phyloP scores from a whole-genome alignment of 257 asterid genomes.

The Salvia miltiorrhiza region DNA sequence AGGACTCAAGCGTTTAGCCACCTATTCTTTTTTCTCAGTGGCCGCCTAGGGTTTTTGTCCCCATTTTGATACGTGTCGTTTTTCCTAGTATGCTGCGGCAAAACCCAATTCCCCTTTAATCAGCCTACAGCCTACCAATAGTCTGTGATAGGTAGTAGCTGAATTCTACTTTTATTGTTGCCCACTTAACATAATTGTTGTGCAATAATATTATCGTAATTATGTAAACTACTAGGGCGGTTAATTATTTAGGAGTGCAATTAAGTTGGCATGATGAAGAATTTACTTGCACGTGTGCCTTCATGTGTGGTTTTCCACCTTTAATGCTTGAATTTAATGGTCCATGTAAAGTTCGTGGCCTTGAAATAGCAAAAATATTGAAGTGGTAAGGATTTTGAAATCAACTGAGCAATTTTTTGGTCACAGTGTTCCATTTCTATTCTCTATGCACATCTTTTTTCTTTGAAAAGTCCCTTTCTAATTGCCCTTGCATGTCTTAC shows the following conservation, averaged over 20 bases:
- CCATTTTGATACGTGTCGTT: constrained; percentile 28
- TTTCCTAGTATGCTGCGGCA: neutral
- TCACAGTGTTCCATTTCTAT: neutral
- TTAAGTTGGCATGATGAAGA: constrained; percentile 19
- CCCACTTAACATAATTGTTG: neutral
- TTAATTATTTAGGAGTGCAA: constrained; percentile 23
- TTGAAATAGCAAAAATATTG: neutral
- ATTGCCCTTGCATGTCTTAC: constrained; percentile 15
- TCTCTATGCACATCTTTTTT: constrained; percentile 26
- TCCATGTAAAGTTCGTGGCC: constrained; percentile 5
- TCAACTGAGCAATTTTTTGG: neutral
- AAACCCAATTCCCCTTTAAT: neutral
- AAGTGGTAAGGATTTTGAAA: neutral
- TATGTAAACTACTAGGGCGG: constrained; percentile 24
- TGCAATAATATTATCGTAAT: constrained; percentile 17
- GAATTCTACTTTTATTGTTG: neutral
- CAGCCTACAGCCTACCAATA: neutral
- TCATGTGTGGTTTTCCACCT: neutral
- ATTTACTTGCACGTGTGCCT: constrained; percentile 42
- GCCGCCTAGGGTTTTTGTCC: constrained; percentile 42
- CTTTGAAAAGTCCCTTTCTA: constrained; percentile 29
- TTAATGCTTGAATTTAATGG: constrained; percentile 5
- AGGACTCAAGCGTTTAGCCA: constrained; percentile 16
- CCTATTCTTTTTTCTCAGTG: constrained; percentile 33
- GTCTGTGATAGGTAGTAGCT: neutral